These are phyloP conservation scores for Trichoderma gamsii DNA, from an alignment of 495 filamentous ascomycete genomes.

Conservation along the genomic window DNA sequence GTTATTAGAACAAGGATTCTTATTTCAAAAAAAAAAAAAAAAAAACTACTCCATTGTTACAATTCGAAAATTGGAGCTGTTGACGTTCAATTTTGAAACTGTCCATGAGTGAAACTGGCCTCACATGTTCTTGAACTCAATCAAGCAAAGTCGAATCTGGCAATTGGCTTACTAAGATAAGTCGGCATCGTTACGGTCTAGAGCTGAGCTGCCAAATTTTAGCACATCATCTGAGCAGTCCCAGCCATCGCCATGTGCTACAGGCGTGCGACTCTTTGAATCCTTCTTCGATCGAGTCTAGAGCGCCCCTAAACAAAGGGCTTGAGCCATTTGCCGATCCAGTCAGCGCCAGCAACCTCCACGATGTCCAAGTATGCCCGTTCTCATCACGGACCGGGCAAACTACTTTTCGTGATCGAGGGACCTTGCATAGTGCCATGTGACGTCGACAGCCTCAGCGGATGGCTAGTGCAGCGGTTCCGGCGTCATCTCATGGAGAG, in stretches of 20 bases:
- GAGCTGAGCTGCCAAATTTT: neutral
- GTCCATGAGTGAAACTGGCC: too few relatives aligned
- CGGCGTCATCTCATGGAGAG: neutral
- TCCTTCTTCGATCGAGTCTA: neutral
- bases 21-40: too few relatives aligned
- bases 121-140: neutral
- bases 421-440: constrained; percentile 13
- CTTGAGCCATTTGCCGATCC: neutral
- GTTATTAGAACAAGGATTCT: too few relatives aligned
- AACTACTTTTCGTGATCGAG: neutral
- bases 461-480: neutral
- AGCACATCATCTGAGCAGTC: neutral
- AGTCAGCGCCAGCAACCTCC: neutral
- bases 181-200: neutral
- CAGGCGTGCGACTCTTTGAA: neutral
- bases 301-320: neutral
- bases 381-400: neutral
- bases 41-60: too few relatives aligned
- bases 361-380: constrained; percentile 2
- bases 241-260: neutral
- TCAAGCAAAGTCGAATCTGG: neutral
- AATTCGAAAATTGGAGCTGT: neutral
- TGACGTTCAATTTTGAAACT: neutral
- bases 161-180: neutral
- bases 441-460: constrained; percentile 2